These are phyloP conservation scores for Ophiostoma sp. DNA, from an alignment of 2,329 filamentous ascomycete genomes.

Conservation along the genomic window DNA sequence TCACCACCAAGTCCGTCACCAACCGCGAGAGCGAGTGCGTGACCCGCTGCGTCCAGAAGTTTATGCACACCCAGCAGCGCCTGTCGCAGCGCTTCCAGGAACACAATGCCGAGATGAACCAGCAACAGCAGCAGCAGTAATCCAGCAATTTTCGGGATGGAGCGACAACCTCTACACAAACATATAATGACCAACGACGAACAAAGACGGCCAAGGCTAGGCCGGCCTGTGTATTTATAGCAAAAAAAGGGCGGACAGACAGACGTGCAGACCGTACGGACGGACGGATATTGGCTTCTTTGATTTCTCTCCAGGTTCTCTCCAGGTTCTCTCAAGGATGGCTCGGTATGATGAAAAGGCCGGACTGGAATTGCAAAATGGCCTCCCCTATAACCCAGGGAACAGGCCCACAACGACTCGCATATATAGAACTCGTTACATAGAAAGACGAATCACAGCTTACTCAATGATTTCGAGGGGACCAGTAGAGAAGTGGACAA, in stretches of 20 bases:
- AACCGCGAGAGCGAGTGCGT: constrained; percentile 87
- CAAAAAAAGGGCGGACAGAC: neutral
- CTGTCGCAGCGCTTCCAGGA: constrained; percentile 85
- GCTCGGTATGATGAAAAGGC: neutral
- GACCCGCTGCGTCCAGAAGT: constrained; percentile 92
- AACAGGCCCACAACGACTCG: neutral
- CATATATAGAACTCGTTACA: constrained; percentile 12
- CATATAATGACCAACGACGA: constrained; percentile 14
- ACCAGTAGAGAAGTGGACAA: neutral
- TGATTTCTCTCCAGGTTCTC: too few relatives aligned
- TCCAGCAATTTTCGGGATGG: neutral
- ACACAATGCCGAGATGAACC: constrained; percentile 57
- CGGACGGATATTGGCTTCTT: constrained; percentile 11
- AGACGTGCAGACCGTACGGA: neutral
- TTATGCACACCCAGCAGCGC: constrained; percentile 84
- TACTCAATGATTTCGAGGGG: neutral
- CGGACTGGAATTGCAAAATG: neutral
- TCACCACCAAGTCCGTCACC: constrained; percentile 92
- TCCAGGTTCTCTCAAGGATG: neutral
- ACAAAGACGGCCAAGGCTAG: neutral
- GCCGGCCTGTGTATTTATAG: constrained; percentile 15
- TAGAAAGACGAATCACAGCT: constrained; percentile 14
- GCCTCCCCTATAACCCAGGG: neutral
- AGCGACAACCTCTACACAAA: constrained; percentile 8
- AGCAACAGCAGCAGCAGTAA: constrained; percentile 41